Evolutionary conservation across 768 basidiomycete species (phyloP).

Genomic region (Mycena crocata): DNA sequence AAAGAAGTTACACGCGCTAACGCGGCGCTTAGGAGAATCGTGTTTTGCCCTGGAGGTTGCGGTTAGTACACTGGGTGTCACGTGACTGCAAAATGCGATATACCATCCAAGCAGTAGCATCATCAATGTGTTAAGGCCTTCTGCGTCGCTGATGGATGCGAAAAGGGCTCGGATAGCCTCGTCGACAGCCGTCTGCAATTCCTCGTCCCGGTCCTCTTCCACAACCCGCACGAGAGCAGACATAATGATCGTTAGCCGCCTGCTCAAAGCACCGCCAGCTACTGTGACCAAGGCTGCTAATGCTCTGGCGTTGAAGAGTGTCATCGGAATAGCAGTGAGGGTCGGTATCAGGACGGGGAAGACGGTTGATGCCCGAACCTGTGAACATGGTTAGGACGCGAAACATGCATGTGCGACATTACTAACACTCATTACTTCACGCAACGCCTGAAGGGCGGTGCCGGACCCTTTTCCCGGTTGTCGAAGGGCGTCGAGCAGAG

Average conservation of each 20-base stretch:
- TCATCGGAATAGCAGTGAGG: constrained; percentile 89
- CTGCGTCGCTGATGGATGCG: constrained; percentile 82
- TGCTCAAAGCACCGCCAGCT: constrained; percentile 90
- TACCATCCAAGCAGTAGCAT: constrained; percentile 90
- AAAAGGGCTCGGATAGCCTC: constrained; percentile 83
- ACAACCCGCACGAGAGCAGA: constrained; percentile 81
- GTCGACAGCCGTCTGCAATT: constrained; percentile 74
- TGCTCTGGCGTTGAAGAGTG: constrained; percentile 94
- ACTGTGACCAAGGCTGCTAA: constrained; percentile 92
- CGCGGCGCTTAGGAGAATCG: constrained; percentile 75
- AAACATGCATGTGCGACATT: neutral
- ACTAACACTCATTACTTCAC: constrained; percentile 93
- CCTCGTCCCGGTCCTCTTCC: constrained; percentile 78
- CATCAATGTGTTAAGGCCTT: constrained; percentile 93
- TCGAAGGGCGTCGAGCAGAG: constrained; percentile 90
- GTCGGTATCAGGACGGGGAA: constrained; percentile 98
- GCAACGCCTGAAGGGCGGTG: constrained; percentile 92
- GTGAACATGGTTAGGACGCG: constrained; percentile 5
- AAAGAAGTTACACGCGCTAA: constrained; percentile 84
- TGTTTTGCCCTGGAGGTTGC: constrained; percentile 77
- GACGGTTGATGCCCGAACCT: constrained; percentile 94
- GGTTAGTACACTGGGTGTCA: neutral
- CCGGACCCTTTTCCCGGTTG: constrained; percentile 95
- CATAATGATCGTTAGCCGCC: constrained; percentile 82
- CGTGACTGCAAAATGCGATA: constrained; percentile 41